Percentiles rank a stretch among this genome's conserved stretches.
phyloP scores from a whole-genome alignment of 1,284 basidiomycete genomes.

The Puccinia polysora region DNA sequence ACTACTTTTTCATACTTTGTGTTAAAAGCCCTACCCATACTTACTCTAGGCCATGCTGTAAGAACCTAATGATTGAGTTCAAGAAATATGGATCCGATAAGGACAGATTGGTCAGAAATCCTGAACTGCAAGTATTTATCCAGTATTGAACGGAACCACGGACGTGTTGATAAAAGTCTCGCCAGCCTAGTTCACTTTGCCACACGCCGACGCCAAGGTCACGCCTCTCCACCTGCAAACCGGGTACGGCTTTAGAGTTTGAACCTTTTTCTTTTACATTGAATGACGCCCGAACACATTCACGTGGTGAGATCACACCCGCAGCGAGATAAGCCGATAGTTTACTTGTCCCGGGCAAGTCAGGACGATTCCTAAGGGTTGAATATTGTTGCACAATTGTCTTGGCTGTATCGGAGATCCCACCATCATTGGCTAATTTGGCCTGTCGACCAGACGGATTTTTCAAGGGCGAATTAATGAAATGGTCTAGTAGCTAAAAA shows the following conservation, averaged over 20 bases:
- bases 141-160: slow-evolving; percentile 39
- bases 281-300: slow-evolving; percentile 68
- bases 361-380: slow-evolving; percentile 65
- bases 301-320: slow-evolving; percentile 73
- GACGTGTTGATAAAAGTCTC: slow-evolving; percentile 72
- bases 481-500: slow-evolving; percentile 66
- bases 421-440: slow-evolving; percentile 60
- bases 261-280: slow-evolving; percentile 56
- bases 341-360: slow-evolving; percentile 71
- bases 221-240: slow-evolving; percentile 58
- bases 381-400: slow-evolving; percentile 64
- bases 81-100: background rate
- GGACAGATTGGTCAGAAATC: background rate
- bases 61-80: slow-evolving; percentile 59
- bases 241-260: slow-evolving; percentile 1
- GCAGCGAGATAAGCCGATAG: slow-evolving; percentile 73
- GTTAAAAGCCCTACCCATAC: slow-evolving; percentile 59
- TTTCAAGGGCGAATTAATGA: slow-evolving; percentile 67
- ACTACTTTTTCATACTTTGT: slow-evolving; percentile 71
- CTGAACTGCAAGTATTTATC: background rate
- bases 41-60: slow-evolving; percentile 74
- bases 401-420: slow-evolving; percentile 55
- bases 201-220: slow-evolving; percentile 72
- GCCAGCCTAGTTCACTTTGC: slow-evolving; percentile 78
- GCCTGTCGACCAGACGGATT: slow-evolving; percentile 62